Evolutionary conservation across 805 yeast genomes (phyloP), one percentile per base, ranked within the genome.

Genomic region (Nakazawaea ishiwadae): DNA sequence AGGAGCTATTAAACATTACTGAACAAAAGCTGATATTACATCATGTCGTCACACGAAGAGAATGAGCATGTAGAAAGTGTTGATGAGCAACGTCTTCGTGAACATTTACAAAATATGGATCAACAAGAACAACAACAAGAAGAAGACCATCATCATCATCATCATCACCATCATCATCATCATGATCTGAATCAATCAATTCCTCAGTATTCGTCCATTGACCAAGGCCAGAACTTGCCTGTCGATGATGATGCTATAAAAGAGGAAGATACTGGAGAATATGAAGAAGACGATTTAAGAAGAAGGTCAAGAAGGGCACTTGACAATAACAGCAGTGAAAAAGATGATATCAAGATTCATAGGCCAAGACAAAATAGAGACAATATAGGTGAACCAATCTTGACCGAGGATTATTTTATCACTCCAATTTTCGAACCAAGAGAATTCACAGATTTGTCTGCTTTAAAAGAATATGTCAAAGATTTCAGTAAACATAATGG

Each of bases 401-500:
- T 45, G 14, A 37, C 39, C 4, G 44, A 40, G 17, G 77, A 77
- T 1, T 69, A 69, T 51, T 60, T 75, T 48, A 69, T 73, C 51
- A 75, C 81, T 5, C 68, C 77, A 28, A 73, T 76, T 45, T 71
- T 70, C 48, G 75, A 75, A 14, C 77, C 72, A 48, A 77, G 73
- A 50, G 68, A 65, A 17, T 75, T 75, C 51, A 72, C 68, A 42
- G 62, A 64, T 33, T 66, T 77, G 20, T 70, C 69, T 19, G 75
- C 69, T 37, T 61, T 75, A 48, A 73, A 73, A 47, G 76, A 73
- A 40, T 75, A 73, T 48, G 75, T 75, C 38, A 67, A 67, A 39
- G 79, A 74, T 44, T 75, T 74, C 60, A 79, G 79, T 16, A 62
- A 75, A 35, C 77, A 71, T 50, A 73, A 75, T 51, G 79, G 77